These are phyloP conservation scores for Periconia digitata DNA, from an alignment of 2,329 filamentous ascomycete genomes.

Conservation along the genomic window DNA sequence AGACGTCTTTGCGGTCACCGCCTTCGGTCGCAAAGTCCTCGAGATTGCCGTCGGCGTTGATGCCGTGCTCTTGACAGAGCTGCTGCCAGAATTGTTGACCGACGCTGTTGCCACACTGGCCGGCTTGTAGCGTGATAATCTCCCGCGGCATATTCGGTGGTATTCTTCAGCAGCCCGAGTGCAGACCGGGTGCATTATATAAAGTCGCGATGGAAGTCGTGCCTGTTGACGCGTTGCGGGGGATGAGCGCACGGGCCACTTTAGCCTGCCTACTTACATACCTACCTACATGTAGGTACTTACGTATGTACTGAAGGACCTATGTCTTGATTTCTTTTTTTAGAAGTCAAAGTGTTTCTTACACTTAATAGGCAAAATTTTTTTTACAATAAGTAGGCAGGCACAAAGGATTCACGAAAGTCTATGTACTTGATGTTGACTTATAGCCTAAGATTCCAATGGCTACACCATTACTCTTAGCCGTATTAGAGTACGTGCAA, in stretches of 20 bases:
- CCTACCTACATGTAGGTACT: too few species aligned
- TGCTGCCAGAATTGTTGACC: conserved; percentile 99
- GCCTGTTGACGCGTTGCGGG: conserved; percentile 37
- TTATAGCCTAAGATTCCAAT: too few species aligned
- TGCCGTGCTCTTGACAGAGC: conserved; percentile 95
- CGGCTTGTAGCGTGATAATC: conserved; percentile 98
- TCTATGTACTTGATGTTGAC: too few species aligned
- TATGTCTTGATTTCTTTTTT: too few species aligned
- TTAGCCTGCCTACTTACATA: background rate
- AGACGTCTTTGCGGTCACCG: conserved; percentile 97
- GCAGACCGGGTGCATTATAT: conserved; percentile 8
- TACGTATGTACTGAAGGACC: too few species aligned
- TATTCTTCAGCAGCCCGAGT: background rate
- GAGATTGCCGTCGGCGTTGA: conserved; percentile 94
- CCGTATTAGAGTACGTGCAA: too few species aligned
- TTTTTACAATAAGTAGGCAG: too few species aligned
- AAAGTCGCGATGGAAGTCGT: background rate
- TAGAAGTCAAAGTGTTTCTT: too few species aligned
- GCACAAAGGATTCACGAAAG: too few species aligned
- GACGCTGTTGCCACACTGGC: conserved; percentile 99
- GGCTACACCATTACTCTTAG: too few species aligned
- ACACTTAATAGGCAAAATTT: too few species aligned
- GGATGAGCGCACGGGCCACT: conserved; percentile 13
- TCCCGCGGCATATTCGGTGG: conserved; percentile 62
- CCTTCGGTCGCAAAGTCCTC: conserved; percentile 98